Base-by-base conservation (phyloP, 306 rosid genomes). In the Castanospermum australe region DNA sequence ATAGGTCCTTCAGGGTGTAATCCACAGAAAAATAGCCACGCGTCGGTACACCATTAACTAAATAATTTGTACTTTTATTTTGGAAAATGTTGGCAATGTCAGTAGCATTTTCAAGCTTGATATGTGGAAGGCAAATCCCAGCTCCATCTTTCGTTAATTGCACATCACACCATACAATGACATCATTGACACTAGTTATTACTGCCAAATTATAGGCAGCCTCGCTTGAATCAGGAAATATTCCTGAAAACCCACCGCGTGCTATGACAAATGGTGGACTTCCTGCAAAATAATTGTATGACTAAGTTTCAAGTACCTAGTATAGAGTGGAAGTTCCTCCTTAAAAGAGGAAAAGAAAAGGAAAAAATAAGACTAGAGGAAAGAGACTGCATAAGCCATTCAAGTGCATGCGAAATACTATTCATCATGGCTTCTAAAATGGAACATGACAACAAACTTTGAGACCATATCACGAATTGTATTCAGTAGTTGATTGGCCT, bases 211-310 rank as follows among this genome's bases (percentile, higher is more conserved):
- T 24, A 75, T 82, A 96, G 13, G 96, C 96, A 32, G 0, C 0
- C 0, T 0, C 15, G 67, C 96, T 91, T 6, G 95, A 93, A 89
- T 87, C 97, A 0, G 99, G 93, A 81, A 93, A 86, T 39, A 96
- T 38, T 68, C 99, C 99, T 0, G 99, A 91, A 83, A 95, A 91
- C 2, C 99, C 99, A 55, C 99, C 98, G 0, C 83, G 93, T 13
- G 99, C 97, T 57, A 95, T 60, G 17, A 90, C 96, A 66, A 88
- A 30, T 0, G 99, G 98, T 3, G 81, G 48, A 61, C 24, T 67
- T 77, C 99, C 99, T 95, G 88, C 88, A 82, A 55, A 83, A 70
- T 41, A 62, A 75, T 25, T 54, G 67, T 4, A 21, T 11, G 13
- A 45, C 74, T 59, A 18, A 62, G 81, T 78, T 67, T 55, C 72